Base-by-base conservation (phyloP, 2,329 filamentous ascomycete genomes). In the Cordyceps sp. region DNA sequence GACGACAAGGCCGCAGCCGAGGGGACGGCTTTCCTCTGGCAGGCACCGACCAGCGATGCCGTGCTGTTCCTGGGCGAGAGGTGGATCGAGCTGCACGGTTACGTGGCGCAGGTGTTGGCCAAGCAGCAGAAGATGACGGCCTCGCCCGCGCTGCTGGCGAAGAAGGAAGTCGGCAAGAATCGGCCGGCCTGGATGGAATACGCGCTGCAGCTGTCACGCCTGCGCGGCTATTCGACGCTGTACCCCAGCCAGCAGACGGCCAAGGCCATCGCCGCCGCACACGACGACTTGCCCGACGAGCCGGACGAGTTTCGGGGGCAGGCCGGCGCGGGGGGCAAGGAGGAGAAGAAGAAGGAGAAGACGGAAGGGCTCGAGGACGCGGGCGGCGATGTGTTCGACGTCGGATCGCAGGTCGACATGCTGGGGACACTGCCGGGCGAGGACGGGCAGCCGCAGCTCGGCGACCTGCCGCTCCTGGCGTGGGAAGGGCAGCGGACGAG, bases 41-140 rank as follows among this genome's bases (percentile, higher is more conserved):
- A 93, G 53, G 73, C 76, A 3, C 86, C 88, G 5, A 80, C 75
- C 40, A 82, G 78, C 46, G 79, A 90, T 39, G 86, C 88, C 1
- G 71, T 76, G 10, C 62, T 98, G 9, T 78, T 88, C 48, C 74
- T 90, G 34, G 85, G 86, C 27, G 72, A 84, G 30, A 85, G 78
- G 46, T 98, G 90, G 90, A 59, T 70, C 10, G 82, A 93, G 42
- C 66, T 93, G 9, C 85, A 94, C 48, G 69, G 73, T 10, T 90
- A 92, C 43, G 66, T 92, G 3, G 70, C 78, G 10, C 65, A 69
- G 30, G 61, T 75, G 6, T 57, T 86, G 13, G 56, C 62, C 21
- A 48, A 48, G 14, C 57, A 61, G 26, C 52, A 54, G 23, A 33
- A 40, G 0, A 45, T 44, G n/a, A 42, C 54, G 7, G 42, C 50